phyloP scores from a whole-genome alignment of 1,139 yeast species.

The Scheffersomyces quercinus region DNA sequence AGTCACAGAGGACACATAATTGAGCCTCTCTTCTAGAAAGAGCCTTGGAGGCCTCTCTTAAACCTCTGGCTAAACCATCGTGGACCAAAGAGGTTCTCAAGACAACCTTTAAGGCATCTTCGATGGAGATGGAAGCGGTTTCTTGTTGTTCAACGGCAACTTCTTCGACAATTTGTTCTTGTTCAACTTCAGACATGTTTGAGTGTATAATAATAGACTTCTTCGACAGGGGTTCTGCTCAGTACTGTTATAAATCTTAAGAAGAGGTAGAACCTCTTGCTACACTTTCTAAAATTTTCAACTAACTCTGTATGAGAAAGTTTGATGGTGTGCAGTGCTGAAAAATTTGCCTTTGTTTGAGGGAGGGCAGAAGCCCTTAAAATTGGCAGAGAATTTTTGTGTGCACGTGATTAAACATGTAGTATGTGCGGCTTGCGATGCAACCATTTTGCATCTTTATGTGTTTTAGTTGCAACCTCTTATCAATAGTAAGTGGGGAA shows the following conservation, averaged over 20 bases:
- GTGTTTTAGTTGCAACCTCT: too few relatives aligned
- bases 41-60: slow-evolving; percentile 99
- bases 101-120: slow-evolving; percentile 98
- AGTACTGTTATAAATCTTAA: slow-evolving; percentile 47
- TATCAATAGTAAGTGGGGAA: too few relatives aligned
- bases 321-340: neutral
- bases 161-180: slow-evolving; percentile 82
- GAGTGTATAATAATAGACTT: slow-evolving; percentile 54
- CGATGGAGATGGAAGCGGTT: slow-evolving; percentile 88
- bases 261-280: neutral
- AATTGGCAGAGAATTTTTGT: too few relatives aligned
- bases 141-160: slow-evolving; percentile 84
- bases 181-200: slow-evolving; percentile 84
- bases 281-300: neutral
- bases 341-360: too few relatives aligned
- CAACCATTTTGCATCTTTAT: too few relatives aligned
- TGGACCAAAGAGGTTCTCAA: slow-evolving; percentile 97
- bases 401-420: too few relatives aligned
- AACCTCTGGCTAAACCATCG: slow-evolving; percentile 99
- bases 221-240: slow-evolving; percentile 89
- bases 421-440: too few relatives aligned
- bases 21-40: slow-evolving; percentile 97
- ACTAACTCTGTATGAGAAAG: neutral
- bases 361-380: neutral
- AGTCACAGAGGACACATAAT: slow-evolving; percentile 95